phyloP scores from a whole-genome alignment of 805 yeast species.

The Lachancea meyersii region DNA sequence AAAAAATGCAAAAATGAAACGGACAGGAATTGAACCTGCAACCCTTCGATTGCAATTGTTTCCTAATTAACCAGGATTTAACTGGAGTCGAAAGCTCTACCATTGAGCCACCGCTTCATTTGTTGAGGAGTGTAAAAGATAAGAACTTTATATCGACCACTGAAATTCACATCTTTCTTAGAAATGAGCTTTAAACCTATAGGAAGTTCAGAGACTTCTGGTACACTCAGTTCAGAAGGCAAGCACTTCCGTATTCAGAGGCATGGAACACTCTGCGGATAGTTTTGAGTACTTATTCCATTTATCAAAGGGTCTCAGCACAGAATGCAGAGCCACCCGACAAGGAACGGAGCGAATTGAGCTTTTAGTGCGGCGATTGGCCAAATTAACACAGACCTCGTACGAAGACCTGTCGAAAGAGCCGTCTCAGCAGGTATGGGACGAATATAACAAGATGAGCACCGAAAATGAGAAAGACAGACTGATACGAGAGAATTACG shows the following conservation, averaged over 20 bases:
- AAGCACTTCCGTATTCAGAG: background rate
- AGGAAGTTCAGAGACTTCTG: no score
- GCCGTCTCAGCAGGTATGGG: slow-evolving; percentile 12
- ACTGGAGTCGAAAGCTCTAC: slow-evolving; percentile 56
- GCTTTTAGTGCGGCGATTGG: slow-evolving; percentile 21
- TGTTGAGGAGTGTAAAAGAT: background rate
- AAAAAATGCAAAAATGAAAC: slow-evolving; percentile 37
- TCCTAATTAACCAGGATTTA: slow-evolving; percentile 22
- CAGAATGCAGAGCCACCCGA: slow-evolving; percentile 23
- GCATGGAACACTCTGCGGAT: slow-evolving; percentile 17
- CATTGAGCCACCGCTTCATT: slow-evolving; percentile 54
- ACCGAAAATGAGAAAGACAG: slow-evolving; percentile 14
- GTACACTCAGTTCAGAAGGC: no score
- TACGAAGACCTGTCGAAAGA: slow-evolving; percentile 19
- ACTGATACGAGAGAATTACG: slow-evolving; percentile 24
- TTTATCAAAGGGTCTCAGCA: slow-evolving; percentile 20
- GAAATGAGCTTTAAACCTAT: no score
- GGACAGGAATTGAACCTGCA: slow-evolving; percentile 68
- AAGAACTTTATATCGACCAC: background rate
- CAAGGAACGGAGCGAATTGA: slow-evolving; percentile 28
- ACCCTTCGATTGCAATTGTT: slow-evolving; percentile 46
- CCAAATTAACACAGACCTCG: slow-evolving; percentile 27
- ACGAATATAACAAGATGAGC: slow-evolving; percentile 11
- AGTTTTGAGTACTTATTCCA: slow-evolving; percentile 28
- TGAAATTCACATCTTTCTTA: no score